Evolutionary conservation across 2,329 filamentous ascomycete genomes (phyloP).

Genomic region (Cordyceps sp.): DNA sequence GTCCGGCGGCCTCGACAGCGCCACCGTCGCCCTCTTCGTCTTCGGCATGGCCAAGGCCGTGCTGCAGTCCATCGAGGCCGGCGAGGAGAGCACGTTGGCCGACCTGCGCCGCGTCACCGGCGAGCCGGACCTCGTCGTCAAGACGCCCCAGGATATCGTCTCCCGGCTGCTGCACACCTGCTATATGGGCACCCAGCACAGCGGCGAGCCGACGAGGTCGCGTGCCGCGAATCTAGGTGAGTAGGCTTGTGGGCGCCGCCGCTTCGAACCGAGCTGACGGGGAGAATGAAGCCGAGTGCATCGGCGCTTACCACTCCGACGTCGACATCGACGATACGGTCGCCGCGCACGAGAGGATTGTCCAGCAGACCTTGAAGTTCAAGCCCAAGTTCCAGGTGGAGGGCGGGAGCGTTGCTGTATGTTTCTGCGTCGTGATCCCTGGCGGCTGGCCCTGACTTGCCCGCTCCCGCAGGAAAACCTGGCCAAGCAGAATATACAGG

Average conservation of each 20-base stretch:
- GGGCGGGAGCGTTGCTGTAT: slow-evolving; percentile 1
- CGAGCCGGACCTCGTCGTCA: slow-evolving; percentile 15
- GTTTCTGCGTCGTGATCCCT: too few relatives aligned
- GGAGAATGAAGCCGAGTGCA: not conserved
- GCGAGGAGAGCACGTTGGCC: slow-evolving; percentile 9
- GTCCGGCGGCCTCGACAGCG: slow-evolving; percentile 16
- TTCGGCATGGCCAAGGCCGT: slow-evolving; percentile 39
- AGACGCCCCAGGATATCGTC: slow-evolving; percentile 34
- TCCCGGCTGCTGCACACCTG: slow-evolving; percentile 21
- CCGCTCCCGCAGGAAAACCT: slow-evolving; percentile 36
- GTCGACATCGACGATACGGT: slow-evolving; percentile 2
- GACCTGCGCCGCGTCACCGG: slow-evolving; percentile 12
- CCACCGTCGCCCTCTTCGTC: slow-evolving; percentile 11
- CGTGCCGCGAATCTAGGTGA: not conserved
- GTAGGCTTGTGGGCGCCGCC: too few relatives aligned
- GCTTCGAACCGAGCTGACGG: too few relatives aligned
- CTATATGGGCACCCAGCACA: slow-evolving; percentile 38
- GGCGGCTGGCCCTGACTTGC: too few relatives aligned
- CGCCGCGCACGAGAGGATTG: slow-evolving; percentile 28
- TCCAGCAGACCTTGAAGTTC: slow-evolving; percentile 11
- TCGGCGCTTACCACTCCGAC: slow-evolving; percentile 1
- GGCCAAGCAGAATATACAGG: slow-evolving; percentile 53
- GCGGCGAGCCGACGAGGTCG: not conserved
- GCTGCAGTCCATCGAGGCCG: slow-evolving; percentile 28
- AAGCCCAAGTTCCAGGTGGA: slow-evolving; percentile 20